Base-by-base conservation (phyloP, 2,329 filamentous ascomycete species). In the Trichoderma koningii region DNA sequence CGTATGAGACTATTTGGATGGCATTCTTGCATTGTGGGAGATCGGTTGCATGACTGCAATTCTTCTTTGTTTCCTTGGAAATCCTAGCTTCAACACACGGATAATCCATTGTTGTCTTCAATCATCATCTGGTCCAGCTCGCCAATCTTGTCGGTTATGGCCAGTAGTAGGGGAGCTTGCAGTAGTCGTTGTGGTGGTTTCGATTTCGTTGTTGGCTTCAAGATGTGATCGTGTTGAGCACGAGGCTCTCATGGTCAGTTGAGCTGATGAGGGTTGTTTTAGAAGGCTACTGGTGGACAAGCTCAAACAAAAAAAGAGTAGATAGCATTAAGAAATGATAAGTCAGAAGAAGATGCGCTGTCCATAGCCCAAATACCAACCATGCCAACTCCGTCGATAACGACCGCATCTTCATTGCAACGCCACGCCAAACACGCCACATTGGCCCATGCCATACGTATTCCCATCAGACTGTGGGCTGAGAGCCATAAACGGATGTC, bases 121-220 rank as follows among this genome's bases (percentile, higher is more conserved):
- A 79, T 73, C 48, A 79, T 72, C 45, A 78, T 69, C 15, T 73
- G 69, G 34, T 73, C 76, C 41, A 75, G 71, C 51, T 77, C 69
- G 1, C 70, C 65, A 4, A 77, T 73, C n/a, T 70, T 66, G 9
- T 71, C 68, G 0, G 23, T 41, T n/a, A 15, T 28, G 12, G 6
- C 28, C 41, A 10, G 55, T 38, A 19, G 28, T 38, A 15, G 55
- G 19, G 5, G 19, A 21, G 5, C 12, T 48, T n/a, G 19, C 6
- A 34, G 26, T 5, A 28, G 38, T 34, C 30, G 7, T 7, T 10
- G 30, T 47, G 5, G 7, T 48, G 5, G 28, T 23, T 14, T 10
- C 26, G 6, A 59, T 44, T n/a, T 59, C 55, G n/a, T 38, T 59
- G 30, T 47, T 26, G 6, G 14, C 34, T 30, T 7, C 7, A 30